Evolutionary conservation across 163 green algal genomes (phyloP), one percentile per base, ranked within the genome.

Genomic region (Chlamydomonas reinhardtii): DNA sequence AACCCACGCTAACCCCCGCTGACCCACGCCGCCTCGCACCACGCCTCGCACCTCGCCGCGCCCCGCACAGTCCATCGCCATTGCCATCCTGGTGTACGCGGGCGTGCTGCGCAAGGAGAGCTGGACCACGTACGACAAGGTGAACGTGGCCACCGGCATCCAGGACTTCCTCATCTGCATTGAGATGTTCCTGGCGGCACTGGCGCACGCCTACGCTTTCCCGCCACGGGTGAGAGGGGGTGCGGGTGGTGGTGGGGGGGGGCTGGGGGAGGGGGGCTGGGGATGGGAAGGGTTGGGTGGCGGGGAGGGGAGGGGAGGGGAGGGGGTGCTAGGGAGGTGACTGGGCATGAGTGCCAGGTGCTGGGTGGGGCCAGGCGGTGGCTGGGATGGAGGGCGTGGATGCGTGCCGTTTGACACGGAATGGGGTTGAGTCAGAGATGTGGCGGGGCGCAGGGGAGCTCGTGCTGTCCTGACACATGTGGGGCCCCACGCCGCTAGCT

Each of bases 141-240:
- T 56, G 6, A 56, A 56, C 48, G 48, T 56, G 48, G 48, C 48
- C 48, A 56, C 73, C 72, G 73, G 87, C 65, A 76, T 89, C 35
- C 90, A 97, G 91, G 95, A 99, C 88, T 98, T 98, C 85, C 91
- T 99, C 56, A 98, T 99, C 88, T 99, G 96, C 90, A 94, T 99
- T 4, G 97, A 99, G 92, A 99, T 99, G 97, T 98, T 99, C 88
- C 86, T 97, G 34, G 97, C 97, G 2, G 95, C 97, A 0, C 88
- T 99, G 54, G 95, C 94, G 71, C 96, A 99, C 83, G 94, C 95
- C 0, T 96, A 97, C 87, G 95, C 95, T 68, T 99, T 98, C 92
- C 96, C 96, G 12, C 94, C 95, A 2, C 86, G 93, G 86, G 89
- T 93, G 79, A 29, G 86, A 24, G 15, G 27, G 3, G 52, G 37